Evolutionary conservation across 2,329 filamentous ascomycete species (phyloP), one percentile per base, ranked within the genome.

Genomic region (Cryphonectria japonica): DNA sequence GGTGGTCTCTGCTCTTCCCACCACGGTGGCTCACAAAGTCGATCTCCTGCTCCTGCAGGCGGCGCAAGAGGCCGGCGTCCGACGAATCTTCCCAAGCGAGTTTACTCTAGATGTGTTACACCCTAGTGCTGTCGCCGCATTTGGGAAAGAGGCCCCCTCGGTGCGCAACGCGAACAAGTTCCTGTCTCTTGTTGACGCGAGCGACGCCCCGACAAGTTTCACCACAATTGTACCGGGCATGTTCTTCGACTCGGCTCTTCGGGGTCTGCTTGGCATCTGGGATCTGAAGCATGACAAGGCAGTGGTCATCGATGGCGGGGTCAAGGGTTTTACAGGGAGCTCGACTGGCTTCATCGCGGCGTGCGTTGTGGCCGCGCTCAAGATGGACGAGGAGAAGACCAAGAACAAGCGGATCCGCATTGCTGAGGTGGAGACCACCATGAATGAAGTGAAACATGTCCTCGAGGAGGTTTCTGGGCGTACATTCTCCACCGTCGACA

Each of bases 361-460:
- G 29, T 22, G 63, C 22, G 46, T 66, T 13, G 63, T 66, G 22
- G 63, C 63, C 4, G 63, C 41, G 46, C 63, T 66, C 16, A 52
- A 54, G 16, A 66, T 66, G 63, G 63, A 66, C 14, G 63, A 66
- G 63, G 63, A 54, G 14, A 66, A 50, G 43, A 66, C 63, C 19
- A 52, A 54, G 46, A 66, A 66, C 46, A 66, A 16, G 32, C 41
- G 63, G 16, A 54, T 66, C 8, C 41, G 8, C 11, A 26, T 66
- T n/a, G 63, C 63, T 19, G 63, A 66, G 26, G 29, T 52, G 13
- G 46, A 66, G 37, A 66, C 63, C 6, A 66, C 63, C 6, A 66
- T 66, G 19, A 22, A 41, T 6, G 63, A 54, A 19, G 29, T 54
- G 29, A 54, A 19, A 5, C 9, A 19, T 9, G n/a, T 54, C 22